Evolutionary conservation across 176 grass and related monocot genomes (phyloP).

Genomic region (Dactylis glomerata): DNA sequence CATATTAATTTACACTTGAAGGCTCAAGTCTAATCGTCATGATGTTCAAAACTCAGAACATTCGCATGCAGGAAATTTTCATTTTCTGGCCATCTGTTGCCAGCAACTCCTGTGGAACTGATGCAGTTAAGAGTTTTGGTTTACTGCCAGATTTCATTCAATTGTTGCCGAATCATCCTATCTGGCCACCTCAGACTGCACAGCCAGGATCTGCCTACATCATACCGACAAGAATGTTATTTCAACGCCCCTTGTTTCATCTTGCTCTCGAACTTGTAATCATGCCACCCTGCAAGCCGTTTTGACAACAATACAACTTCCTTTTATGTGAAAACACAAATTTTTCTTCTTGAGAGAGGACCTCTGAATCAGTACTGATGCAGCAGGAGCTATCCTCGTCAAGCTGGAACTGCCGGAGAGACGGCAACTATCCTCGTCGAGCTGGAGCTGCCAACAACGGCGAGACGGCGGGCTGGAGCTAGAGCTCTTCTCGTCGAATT

Average conservation of each 20-base stretch:
- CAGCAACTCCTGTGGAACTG: not conserved
- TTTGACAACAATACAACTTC: too few species aligned
- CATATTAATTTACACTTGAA: conserved; percentile 17
- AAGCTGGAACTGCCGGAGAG: too few species aligned
- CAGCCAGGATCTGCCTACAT: conserved; percentile 11
- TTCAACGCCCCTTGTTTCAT: conserved; percentile 50
- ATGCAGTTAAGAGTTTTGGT: not conserved
- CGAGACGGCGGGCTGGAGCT: too few species aligned
- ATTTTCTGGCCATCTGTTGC: not conserved
- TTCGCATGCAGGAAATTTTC: not conserved
- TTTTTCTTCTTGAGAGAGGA: too few species aligned
- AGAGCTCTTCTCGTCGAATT: too few species aligned
- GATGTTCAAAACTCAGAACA: not conserved
- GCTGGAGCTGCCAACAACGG: too few species aligned
- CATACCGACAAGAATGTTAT: not conserved
- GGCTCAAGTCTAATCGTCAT: not conserved
- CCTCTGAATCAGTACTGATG: too few species aligned
- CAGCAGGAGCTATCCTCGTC: too few species aligned
- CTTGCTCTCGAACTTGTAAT: conserved; percentile 45
- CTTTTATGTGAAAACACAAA: too few species aligned
- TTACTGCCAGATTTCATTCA: not conserved
- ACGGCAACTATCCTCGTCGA: too few species aligned
- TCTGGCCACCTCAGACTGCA: conserved; percentile 16
- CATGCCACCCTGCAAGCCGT: conserved; percentile 43
- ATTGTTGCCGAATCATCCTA: not conserved